Conservation (phyloP, 1,284 basidiomycete species). For the Heimioporus retisporus region DNA sequence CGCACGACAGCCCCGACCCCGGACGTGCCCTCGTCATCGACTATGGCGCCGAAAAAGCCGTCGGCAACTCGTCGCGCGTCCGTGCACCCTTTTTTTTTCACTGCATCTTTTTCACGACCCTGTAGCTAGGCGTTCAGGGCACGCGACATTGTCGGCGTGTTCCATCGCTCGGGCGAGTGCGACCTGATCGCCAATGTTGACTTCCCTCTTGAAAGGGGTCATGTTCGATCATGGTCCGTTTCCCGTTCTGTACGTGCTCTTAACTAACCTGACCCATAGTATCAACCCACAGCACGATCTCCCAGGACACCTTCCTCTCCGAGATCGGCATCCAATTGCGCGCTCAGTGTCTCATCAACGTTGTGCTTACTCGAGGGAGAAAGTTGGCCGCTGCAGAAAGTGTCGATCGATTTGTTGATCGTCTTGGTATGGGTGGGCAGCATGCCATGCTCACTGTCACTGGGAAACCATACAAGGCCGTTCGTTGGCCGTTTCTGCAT, state of each 20-base stretch:
- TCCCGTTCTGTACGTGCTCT: neutral
- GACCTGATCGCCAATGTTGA: conserved; percentile 98
- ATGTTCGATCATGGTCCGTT: conserved; percentile 69
- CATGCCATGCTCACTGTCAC: conserved; percentile 72
- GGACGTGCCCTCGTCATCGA: conserved; percentile 92
- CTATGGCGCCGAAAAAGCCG: conserved; percentile 85
- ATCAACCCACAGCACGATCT: conserved; percentile 69
- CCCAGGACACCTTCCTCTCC: conserved; percentile 79
- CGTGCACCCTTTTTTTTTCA: conserved; percentile 31
- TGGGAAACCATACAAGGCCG: conserved; percentile 19
- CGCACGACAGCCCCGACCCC: conserved; percentile 42
- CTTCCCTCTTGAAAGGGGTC: conserved; percentile 90
- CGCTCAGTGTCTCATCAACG: conserved; percentile 60
- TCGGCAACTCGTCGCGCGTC: conserved; percentile 86
- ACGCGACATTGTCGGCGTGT: conserved; percentile 90
- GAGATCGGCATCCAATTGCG: conserved; percentile 76
- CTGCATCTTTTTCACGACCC: neutral
- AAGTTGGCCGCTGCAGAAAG: conserved; percentile 58
- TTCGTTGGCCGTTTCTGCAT: conserved; percentile 39
- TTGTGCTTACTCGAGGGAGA: conserved; percentile 60
- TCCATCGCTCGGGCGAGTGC: conserved; percentile 87
- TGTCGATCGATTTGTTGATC: conserved; percentile 67
- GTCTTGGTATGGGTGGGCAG: conserved; percentile 72
- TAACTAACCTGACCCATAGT: conserved; percentile 37
- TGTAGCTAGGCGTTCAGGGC: conserved; percentile 83